Conservation (phyloP, 148 eudicot species). For the Camellia sinensis region DNA sequence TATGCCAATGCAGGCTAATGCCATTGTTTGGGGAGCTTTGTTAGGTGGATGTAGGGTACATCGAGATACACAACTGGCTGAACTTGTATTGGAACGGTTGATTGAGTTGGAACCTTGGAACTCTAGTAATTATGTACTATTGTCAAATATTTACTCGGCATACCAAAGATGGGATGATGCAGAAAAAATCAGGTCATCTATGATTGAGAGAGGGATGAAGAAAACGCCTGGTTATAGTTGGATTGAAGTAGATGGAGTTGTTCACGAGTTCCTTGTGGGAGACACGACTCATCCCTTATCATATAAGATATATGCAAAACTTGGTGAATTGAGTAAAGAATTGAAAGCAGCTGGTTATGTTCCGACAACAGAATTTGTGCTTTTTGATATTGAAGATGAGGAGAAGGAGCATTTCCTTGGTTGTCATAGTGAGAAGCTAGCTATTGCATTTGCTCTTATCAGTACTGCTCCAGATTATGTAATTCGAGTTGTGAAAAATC, state of each 20-base stretch:
- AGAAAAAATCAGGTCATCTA: slow-evolving; percentile 2
- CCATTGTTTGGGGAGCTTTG: slow-evolving; percentile 19
- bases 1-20: slow-evolving; percentile 17
- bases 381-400: slow-evolving; percentile 18
- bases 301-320: slow-evolving; percentile 13
- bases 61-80: slow-evolving; percentile 8
- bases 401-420: slow-evolving; percentile 18
- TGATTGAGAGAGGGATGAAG: slow-evolving; percentile 11
- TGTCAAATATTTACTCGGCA: slow-evolving; percentile 7
- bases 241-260: slow-evolving; percentile 12
- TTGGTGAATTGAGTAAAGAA: slow-evolving; percentile 14
- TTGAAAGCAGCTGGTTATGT: slow-evolving; percentile 15
- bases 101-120: slow-evolving; percentile 17
- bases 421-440: slow-evolving; percentile 16
- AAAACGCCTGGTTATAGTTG: slow-evolving; percentile 13
- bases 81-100: slow-evolving; percentile 1
- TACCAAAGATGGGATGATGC: slow-evolving; percentile 13
- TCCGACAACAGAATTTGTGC: slow-evolving; percentile 8
- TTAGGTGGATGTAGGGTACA: slow-evolving; percentile 18
- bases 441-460: slow-evolving; percentile 11
- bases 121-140: slow-evolving; percentile 14
- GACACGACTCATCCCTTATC: slow-evolving; percentile 17
- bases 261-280: slow-evolving; percentile 14
- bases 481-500: slow-evolving; percentile 16
- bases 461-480: slow-evolving; percentile 4